These are phyloP conservation scores for Cutaneotrichosporon cavernicola DNA, from an alignment of 1,284 basidiomycete species.

Conservation along the genomic window DNA sequence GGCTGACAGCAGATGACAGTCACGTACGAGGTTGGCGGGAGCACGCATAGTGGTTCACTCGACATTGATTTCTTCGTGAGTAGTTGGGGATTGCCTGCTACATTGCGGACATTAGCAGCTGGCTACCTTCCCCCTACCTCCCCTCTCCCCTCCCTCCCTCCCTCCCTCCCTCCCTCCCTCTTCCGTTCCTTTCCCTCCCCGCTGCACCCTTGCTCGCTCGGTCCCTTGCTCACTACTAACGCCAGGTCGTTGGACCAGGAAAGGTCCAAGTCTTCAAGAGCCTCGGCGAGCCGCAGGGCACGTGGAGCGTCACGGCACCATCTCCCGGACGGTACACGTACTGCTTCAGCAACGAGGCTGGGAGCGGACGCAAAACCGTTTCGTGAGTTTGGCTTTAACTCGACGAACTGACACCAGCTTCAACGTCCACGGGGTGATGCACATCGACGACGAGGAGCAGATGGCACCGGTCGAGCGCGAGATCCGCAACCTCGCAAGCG, in stretches of 20 bases:
- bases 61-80: slow-evolving; percentile 94
- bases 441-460: slow-evolving; percentile 50
- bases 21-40: slow-evolving; percentile 88
- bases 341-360: slow-evolving; percentile 99
- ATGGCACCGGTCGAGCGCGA: slow-evolving; percentile 95
- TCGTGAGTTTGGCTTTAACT: slow-evolving; percentile 60
- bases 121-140: no score
- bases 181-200: neutral
- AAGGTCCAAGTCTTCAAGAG: slow-evolving; percentile 70
- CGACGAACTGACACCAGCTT: slow-evolving; percentile 62
- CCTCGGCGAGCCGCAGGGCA: slow-evolving; percentile 83
- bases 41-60: slow-evolving; percentile 78
- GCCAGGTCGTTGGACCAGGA: slow-evolving; percentile 74
- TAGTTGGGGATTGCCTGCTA: slow-evolving; percentile 16
- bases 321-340: slow-evolving; percentile 87
- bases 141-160: no score
- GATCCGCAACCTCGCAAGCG: slow-evolving; percentile 82
- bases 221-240: neutral
- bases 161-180: neutral
- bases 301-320: slow-evolving; percentile 79
- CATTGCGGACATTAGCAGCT: no score
- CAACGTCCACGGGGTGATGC: slow-evolving; percentile 97
- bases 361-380: slow-evolving; percentile 89
- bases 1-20: slow-evolving; percentile 81
- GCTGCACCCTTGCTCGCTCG: neutral